phyloP scores from a whole-genome alignment of 1,139 yeast species.

The Saccharomycopsis hybrid region DNA sequence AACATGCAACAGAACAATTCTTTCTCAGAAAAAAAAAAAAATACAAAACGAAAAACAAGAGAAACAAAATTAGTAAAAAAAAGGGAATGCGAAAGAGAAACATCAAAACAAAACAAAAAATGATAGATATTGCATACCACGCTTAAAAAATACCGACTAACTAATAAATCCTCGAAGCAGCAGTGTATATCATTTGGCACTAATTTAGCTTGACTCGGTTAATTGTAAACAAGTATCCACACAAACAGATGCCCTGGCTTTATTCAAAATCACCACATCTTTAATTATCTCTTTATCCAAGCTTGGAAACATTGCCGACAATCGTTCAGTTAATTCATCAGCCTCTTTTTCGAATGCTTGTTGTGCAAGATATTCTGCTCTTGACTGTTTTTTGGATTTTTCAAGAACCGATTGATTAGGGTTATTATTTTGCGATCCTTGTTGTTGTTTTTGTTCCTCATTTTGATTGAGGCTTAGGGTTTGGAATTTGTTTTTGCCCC shows the following conservation, averaged over 20 bases:
- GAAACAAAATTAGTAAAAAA: too few relatives aligned
- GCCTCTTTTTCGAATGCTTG: slow-evolving; percentile 35
- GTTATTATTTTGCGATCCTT: too few relatives aligned
- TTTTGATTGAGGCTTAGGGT: too few relatives aligned
- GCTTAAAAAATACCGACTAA: too few relatives aligned
- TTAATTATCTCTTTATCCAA: slow-evolving; percentile 61
- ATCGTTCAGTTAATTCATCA: slow-evolving; percentile 37
- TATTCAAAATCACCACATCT: slow-evolving; percentile 64
- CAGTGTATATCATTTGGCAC: too few relatives aligned
- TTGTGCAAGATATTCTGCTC: slow-evolving; percentile 32
- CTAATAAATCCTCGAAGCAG: too few relatives aligned
- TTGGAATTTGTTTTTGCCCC: too few relatives aligned
- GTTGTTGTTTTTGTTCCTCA: slow-evolving; percentile 14
- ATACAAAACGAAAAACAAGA: background rate
- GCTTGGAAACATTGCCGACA: slow-evolving; percentile 70
- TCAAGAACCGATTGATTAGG: too few relatives aligned
- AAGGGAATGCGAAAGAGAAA: background rate
- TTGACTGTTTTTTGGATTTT: slow-evolving; percentile 33
- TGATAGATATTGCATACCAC: too few relatives aligned
- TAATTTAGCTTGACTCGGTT: background rate
- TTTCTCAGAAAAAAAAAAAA: too few relatives aligned
- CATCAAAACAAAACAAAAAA: background rate
- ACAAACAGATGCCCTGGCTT: slow-evolving; percentile 65
- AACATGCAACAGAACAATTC: too few relatives aligned
- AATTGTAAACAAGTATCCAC: slow-evolving; percentile 54